Conservation (phyloP, 163 green algal genomes). For the Chlamydomonas reinhardtii region DNA sequence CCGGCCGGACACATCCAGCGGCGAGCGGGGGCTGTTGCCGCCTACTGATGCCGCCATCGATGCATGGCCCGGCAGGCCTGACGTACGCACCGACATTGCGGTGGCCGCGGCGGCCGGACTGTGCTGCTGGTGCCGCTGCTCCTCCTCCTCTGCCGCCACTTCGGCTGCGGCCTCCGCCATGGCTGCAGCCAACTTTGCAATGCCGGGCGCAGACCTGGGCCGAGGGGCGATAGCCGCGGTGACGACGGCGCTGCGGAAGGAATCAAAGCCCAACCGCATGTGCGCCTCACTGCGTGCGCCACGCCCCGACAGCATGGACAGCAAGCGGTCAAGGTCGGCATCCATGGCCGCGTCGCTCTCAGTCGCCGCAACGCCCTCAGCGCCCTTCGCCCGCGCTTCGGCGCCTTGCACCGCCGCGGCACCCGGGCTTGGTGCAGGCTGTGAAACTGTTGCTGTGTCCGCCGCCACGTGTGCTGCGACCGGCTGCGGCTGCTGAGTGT, state of each 20-base stretch:
- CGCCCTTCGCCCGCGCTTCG: no score
- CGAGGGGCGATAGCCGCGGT: neutral
- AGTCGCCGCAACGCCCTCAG: no score
- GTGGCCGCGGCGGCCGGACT: no score
- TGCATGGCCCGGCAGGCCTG: no score
- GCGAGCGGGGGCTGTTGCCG: neutral
- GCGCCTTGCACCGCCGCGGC: no score
- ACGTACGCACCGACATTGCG: no score
- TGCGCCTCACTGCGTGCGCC: slow-evolving; percentile 29
- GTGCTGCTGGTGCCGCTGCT: neutral
- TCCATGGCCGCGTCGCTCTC: neutral
- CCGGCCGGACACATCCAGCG: neutral
- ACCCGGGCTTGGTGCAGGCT: no score
- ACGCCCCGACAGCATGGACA: slow-evolving; percentile 4
- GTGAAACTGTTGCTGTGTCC: no score
- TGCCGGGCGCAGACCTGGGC: neutral
- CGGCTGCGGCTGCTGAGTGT: no score
- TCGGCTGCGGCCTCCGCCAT: neutral
- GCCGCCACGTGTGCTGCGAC: no score
- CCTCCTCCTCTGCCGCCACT: neutral
- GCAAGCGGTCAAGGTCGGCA: slow-evolving; percentile 13
- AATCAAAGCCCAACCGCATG: neutral
- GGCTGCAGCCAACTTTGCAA: neutral
- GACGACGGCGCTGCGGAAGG: slow-evolving; percentile 4
- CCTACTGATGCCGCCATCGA: no score